A percentile compares a stretch with the other conserved stretches of the same genome.
phyloP scores from a whole-genome alignment of 2,329 filamentous ascomycete genomes.

The Aspergillus alliaceus region DNA sequence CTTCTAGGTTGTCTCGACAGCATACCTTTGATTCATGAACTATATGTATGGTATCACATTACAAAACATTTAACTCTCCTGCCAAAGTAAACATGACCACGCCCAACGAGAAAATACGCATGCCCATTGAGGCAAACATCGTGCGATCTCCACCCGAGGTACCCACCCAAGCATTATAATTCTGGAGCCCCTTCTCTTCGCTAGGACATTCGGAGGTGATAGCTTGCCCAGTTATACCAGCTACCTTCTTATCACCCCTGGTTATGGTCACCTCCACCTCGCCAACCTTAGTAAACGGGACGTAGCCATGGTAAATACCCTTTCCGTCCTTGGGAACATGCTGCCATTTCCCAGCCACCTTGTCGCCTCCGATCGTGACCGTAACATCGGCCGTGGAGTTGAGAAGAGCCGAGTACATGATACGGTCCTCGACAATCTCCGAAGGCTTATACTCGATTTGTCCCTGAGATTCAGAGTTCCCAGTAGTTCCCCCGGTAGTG shows the following conservation, averaged over 20 bases:
- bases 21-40: too few species aligned
- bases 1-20: too few species aligned
- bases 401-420: conserved; percentile 35
- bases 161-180: background rate
- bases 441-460: conserved; percentile 23
- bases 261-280: conserved; percentile 6
- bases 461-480: conserved; percentile 27
- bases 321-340: conserved; percentile 25
- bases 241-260: background rate
- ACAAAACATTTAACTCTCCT: background rate
- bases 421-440: conserved; percentile 12
- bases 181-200: background rate
- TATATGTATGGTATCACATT: background rate
- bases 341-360: conserved; percentile 20
- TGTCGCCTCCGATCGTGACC: conserved; percentile 29
- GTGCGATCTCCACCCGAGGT: background rate
- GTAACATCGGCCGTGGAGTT: conserved; percentile 25
- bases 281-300: background rate
- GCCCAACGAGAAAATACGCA: background rate
- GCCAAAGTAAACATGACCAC: background rate
- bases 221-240: background rate
- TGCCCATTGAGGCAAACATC: background rate
- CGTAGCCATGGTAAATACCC: conserved; percentile 33
- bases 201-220: conserved; percentile 1
- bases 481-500: conserved; percentile 22